Conservation (phyloP, 2,329 filamentous ascomycete genomes). For the Ceratocystis smalleyi region DNA sequence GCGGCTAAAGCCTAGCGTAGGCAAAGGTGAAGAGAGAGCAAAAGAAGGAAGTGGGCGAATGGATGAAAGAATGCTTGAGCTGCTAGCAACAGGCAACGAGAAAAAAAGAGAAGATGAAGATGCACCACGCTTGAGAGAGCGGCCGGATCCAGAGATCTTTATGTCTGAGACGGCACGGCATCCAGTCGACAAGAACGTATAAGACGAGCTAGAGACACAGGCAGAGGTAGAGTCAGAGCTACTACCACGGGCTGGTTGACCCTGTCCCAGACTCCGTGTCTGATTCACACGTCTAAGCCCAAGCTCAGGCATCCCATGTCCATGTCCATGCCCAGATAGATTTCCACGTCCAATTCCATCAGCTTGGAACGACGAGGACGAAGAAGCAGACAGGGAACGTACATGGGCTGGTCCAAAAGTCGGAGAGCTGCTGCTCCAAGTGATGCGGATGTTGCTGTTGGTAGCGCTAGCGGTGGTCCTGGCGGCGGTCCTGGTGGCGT, state of each 20-base stretch:
- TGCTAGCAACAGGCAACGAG: neutral
- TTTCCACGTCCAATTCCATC: neutral
- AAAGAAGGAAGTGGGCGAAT: constrained; percentile 2
- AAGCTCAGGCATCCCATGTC: neutral
- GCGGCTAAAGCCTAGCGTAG: neutral
- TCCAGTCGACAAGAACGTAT: constrained; percentile 1
- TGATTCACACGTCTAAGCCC: constrained; percentile 9
- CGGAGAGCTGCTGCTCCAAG: neutral
- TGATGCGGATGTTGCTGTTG: neutral
- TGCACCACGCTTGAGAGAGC: neutral
- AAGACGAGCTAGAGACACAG: constrained; percentile 8
- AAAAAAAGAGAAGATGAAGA: constrained; percentile 7
- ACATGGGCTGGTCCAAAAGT: neutral
- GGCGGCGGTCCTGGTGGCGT: neutral
- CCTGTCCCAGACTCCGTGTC: constrained; percentile 12
- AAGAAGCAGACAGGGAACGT: neutral
- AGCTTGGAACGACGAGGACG: neutral
- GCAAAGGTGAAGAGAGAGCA: constrained; percentile 9
- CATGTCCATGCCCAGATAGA: constrained; percentile 10
- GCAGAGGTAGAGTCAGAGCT: too few species aligned
- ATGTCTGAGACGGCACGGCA: constrained; percentile 14
- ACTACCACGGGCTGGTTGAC: constrained; percentile 1
- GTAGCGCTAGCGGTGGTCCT: too few species aligned
- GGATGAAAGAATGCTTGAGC: neutral
- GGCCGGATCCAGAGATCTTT: constrained; percentile 15